phyloP scores from a whole-genome alignment of 2,329 filamentous ascomycete species.

The Ceratocystis colombiana region DNA sequence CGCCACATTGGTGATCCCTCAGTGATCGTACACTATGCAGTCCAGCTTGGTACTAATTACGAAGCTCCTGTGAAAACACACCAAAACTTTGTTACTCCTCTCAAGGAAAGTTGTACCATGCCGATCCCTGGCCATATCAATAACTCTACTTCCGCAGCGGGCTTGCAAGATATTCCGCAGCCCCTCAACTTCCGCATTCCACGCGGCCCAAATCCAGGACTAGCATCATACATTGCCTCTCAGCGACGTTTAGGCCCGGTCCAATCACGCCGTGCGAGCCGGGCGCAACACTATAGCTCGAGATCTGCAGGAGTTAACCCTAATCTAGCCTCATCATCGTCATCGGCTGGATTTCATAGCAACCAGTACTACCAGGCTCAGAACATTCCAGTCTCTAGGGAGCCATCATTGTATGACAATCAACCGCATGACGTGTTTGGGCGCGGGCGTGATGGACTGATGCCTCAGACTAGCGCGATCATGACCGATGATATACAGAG shows the following conservation, averaged over 20 bases:
- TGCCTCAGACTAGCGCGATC: constrained; percentile 31
- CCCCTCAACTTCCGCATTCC: constrained; percentile 35
- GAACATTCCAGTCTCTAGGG: constrained; percentile 5
- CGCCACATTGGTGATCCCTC: constrained; percentile 37
- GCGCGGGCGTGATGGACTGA: constrained; percentile 17
- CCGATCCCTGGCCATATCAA: constrained; percentile 34
- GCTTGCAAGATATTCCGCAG: constrained; percentile 27
- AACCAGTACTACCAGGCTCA: constrained; percentile 15
- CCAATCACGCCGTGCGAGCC: constrained; percentile 23
- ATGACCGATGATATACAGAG: constrained; percentile 35
- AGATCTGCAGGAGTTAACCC: constrained; percentile 22
- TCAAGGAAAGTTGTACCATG: constrained; percentile 33
- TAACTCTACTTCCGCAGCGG: constrained; percentile 20
- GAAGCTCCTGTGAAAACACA: constrained; percentile 28
- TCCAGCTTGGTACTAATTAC: constrained; percentile 34
- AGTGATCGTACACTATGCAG: constrained; percentile 35
- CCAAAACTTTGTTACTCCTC: constrained; percentile 33
- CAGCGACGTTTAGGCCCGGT: constrained; percentile 32
- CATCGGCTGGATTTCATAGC: not conserved
- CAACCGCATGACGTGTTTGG: constrained; percentile 21
- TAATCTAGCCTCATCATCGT: constrained; percentile 12
- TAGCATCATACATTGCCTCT: constrained; percentile 33
- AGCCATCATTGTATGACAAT: constrained; percentile 25
- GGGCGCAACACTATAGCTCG: constrained; percentile 21
- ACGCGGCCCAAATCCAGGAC: constrained; percentile 31